These are phyloP conservation scores for Phytopythium helicoides DNA, from an alignment of 352 stramenopile species.

Conservation along the genomic window DNA sequence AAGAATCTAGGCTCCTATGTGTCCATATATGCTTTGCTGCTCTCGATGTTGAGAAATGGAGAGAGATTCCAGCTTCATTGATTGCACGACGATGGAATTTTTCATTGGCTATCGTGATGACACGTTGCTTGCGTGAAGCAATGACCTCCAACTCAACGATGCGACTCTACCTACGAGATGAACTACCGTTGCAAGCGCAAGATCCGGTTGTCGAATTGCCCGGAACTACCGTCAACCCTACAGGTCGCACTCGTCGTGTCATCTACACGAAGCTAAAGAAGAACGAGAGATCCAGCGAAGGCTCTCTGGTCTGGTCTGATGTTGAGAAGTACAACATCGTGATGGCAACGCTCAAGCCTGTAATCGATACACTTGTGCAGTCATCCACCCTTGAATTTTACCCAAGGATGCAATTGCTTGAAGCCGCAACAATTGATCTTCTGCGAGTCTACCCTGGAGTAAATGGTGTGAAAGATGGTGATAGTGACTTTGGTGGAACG, in stretches of 20 bases:
- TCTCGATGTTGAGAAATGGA: background rate
- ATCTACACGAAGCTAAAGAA: slow-evolving; percentile 3
- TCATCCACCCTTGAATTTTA: slow-evolving; percentile 3
- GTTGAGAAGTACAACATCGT: slow-evolving; percentile 7
- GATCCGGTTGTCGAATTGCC: background rate
- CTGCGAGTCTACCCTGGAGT: background rate
- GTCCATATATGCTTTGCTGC: background rate
- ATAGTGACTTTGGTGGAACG: too few species aligned
- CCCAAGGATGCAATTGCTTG: background rate
- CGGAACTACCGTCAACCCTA: background rate
- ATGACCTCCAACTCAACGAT: background rate
- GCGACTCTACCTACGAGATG: background rate
- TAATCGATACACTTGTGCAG: background rate
- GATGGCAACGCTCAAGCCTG: background rate
- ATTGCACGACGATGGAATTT: background rate
- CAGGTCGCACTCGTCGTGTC: too few species aligned
- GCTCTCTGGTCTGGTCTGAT: background rate
- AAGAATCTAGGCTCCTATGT: background rate
- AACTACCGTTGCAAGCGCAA: background rate
- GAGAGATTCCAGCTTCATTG: background rate
- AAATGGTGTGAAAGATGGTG: background rate
- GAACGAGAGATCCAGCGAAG: background rate
- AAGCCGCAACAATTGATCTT: background rate
- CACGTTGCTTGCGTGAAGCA: background rate
- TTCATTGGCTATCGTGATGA: background rate